phyloP scores from a whole-genome alignment of 2,329 filamentous ascomycete species.

The Bipolaris oryzae region DNA sequence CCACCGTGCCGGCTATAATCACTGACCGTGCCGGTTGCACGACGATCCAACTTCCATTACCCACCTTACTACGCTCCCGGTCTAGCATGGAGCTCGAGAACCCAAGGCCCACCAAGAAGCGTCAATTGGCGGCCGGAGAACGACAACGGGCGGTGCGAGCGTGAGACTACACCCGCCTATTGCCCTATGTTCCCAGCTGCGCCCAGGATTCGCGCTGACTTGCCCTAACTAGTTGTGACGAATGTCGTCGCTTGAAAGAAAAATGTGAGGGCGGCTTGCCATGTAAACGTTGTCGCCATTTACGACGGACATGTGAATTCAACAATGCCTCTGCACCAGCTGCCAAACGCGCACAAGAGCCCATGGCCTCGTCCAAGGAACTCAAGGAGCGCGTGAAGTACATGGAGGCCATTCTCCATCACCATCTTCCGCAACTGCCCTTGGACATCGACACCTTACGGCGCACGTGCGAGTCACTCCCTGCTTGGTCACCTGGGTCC shows the following conservation, averaged over 20 bases:
- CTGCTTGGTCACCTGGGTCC: slow-evolving; percentile 3
- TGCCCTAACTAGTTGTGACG: slow-evolving; percentile 54
- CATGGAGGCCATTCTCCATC: slow-evolving; percentile 11
- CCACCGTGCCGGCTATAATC: neutral
- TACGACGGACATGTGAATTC: slow-evolving; percentile 55
- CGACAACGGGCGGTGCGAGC: slow-evolving; percentile 22
- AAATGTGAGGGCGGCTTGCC: slow-evolving; percentile 63
- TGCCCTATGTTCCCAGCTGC: neutral
- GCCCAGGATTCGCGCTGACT: slow-evolving; percentile 8
- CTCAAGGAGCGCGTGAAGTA: slow-evolving; percentile 13
- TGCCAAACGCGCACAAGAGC: slow-evolving; percentile 2
- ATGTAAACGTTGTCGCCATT: slow-evolving; percentile 59
- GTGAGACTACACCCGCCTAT: slow-evolving; percentile 12
- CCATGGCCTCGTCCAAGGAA: slow-evolving; percentile 7
- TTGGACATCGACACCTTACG: slow-evolving; percentile 12
- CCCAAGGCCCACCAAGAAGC: slow-evolving; percentile 20
- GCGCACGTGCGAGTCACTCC: slow-evolving; percentile 11
- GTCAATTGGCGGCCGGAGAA: slow-evolving; percentile 16
- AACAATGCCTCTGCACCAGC: slow-evolving; percentile 7
- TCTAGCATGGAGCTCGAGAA: slow-evolving; percentile 13
- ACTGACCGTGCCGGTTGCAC: neutral
- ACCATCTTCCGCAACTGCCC: slow-evolving; percentile 12
- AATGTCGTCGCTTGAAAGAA: slow-evolving; percentile 62
- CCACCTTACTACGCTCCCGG: neutral
- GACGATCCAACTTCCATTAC: neutral